phyloP scores from a whole-genome alignment of 2,329 filamentous ascomycete species.

The Fonsecaea pedrosoi region DNA sequence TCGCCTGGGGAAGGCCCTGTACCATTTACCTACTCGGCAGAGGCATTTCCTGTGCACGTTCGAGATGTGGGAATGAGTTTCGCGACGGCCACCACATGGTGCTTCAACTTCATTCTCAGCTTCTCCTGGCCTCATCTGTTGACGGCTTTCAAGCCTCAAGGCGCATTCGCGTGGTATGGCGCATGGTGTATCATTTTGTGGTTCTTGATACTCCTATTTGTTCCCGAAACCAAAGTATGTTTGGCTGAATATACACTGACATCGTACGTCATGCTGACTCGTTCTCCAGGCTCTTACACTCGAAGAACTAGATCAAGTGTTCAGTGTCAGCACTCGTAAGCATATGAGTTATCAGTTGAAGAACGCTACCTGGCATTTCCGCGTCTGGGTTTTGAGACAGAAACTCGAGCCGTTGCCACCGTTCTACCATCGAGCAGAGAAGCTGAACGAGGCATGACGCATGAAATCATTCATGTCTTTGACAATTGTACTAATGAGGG shows the following conservation, averaged over 20 bases:
- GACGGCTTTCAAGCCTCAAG: constrained; percentile 57
- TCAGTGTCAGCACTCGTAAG: constrained; percentile 57
- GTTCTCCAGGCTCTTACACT: constrained; percentile 45
- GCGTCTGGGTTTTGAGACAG: constrained; percentile 49
- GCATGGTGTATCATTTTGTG: constrained; percentile 60
- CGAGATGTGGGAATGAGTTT: constrained; percentile 68
- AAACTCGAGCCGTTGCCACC: constrained; percentile 46
- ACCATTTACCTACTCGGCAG: constrained; percentile 70
- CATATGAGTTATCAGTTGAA: constrained; percentile 51
- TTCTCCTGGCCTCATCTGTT: constrained; percentile 61
- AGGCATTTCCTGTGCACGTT: constrained; percentile 67
- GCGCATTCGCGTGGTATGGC: constrained; percentile 65
- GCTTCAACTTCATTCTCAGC: constrained; percentile 62
- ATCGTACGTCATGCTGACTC: constrained; percentile 34
- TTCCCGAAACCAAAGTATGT: constrained; percentile 57
- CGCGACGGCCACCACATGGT: constrained; percentile 62
- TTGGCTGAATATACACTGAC: constrained; percentile 15
- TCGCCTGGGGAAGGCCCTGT: constrained; percentile 66
- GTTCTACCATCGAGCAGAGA: constrained; percentile 45
- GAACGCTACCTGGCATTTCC: constrained; percentile 51
- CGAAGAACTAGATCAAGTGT: constrained; percentile 60
- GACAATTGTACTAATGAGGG: background rate
- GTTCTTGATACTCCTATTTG: constrained; percentile 59
- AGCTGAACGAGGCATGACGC: constrained; percentile 30
- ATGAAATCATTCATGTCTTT: constrained; percentile 10